These are phyloP conservation scores for Rhynchosporium agropyri DNA, from an alignment of 2,329 filamentous ascomycete species.

Conservation along the genomic window DNA sequence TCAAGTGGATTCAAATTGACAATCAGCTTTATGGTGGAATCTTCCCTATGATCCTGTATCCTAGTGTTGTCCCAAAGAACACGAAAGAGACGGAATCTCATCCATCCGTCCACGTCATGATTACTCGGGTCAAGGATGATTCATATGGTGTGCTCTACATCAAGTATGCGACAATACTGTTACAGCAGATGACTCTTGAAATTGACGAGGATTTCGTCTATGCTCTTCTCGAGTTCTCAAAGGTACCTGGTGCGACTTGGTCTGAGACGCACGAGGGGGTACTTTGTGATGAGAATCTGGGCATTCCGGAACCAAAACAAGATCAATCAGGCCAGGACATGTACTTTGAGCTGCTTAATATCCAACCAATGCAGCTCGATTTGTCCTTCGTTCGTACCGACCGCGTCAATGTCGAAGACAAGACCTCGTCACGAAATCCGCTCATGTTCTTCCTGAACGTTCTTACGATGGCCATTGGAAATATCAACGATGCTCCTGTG, in stretches of 20 bases:
- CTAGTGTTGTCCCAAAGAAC: conserved; percentile 95
- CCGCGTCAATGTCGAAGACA: conserved; percentile 93
- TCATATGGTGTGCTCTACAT: conserved; percentile 97
- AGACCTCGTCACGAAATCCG: conserved; percentile 85
- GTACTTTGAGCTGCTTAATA: conserved; percentile 95
- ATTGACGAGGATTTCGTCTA: conserved; percentile 99
- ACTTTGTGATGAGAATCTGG: conserved; percentile 85
- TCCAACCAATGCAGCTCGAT: conserved; percentile 98
- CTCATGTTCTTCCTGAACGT: conserved; percentile 99
- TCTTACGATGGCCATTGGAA: conserved; percentile 98
- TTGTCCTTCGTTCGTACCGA: conserved; percentile 97
- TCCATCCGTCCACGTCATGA: conserved; percentile 87
- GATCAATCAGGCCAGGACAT: conserved; percentile 88
- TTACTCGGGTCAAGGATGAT: conserved; percentile 96
- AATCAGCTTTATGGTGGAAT: conserved; percentile 98
- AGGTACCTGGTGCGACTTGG: conserved; percentile 89
- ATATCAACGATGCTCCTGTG: conserved; percentile 96
- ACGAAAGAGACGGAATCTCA: conserved; percentile 92
- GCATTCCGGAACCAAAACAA: conserved; percentile 88
- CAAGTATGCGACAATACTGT: conserved; percentile 91
- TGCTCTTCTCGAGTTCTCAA: conserved; percentile 90
- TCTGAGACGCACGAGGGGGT: conserved; percentile 74
- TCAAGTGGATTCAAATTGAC: conserved; percentile 99
- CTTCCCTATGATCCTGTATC: conserved; percentile 96
- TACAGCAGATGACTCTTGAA: conserved; percentile 98